Evolutionary conservation across 345 rosid genomes (phyloP), one percentile per base, ranked within the genome.

Genomic region (Salix suchowensis): DNA sequence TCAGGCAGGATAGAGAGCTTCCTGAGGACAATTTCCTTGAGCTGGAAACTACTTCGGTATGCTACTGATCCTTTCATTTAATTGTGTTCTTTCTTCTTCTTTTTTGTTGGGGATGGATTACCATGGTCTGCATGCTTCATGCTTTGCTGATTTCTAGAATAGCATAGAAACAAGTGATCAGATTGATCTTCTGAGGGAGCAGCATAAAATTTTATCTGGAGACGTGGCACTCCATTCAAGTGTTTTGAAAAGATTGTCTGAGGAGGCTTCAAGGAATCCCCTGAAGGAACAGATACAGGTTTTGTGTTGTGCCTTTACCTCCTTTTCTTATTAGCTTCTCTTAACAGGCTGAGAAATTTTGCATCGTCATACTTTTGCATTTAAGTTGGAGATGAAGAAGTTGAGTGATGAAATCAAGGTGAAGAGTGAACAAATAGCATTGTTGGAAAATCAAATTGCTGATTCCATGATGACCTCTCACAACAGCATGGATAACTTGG

Each of bases 131-230:
- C 26, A 11, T 36, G 36, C 23, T 78, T 30, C 24, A 6, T 44
- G 28, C 62, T 40, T 70, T 71, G 9, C 64, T 84, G 88, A 75
- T 81, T 84, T 74, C 23, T 85, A 93, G 98, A 84, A 89, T 70
- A 88, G 92, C 88, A 85, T 84, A 82, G 91, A 88, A 86, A 84
- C 95, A 78, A 85, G 86, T 52, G 96, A 93, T 82, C 97, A 92
- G 84, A 81, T 93, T 71, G 95, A 93, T 80, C 97, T 96, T 69
- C 82, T 93, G 78, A 89, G 92, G 89, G 98, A 93, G 85, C 98
- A 96, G 68, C 97, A 89, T 79, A 93, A 96, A 85, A 89, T 93
- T 83, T 85, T 96, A 83, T 87, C 91, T 6, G 99, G 97, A 65
- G 99, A 89, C 82, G 91, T 86, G 77, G 97, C 93, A 42, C 85